phyloP scores from a whole-genome alignment of 768 basidiomycete species.

The Suillus americanus region DNA sequence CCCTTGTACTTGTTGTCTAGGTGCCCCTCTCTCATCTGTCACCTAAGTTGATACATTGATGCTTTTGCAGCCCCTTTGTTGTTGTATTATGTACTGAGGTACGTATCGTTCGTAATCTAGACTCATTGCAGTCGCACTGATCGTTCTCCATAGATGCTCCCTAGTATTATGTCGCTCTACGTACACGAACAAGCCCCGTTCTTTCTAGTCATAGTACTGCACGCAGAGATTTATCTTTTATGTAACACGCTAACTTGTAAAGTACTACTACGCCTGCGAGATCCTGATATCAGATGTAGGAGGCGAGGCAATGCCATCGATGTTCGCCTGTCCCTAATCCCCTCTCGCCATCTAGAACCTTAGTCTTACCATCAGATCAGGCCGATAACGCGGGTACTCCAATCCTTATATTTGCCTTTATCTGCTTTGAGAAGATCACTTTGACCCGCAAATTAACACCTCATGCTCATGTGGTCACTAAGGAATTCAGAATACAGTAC shows the following conservation, averaged over 20 bases:
- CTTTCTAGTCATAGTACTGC: not conserved
- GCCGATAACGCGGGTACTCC: not conserved
- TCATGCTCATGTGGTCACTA: not conserved
- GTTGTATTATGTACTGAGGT: not conserved
- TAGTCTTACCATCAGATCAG: not conserved
- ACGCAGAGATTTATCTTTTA: not conserved
- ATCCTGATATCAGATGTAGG: not conserved
- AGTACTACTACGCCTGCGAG: not conserved
- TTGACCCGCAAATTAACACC: not conserved
- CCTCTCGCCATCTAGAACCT: not conserved
- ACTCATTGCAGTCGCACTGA: not conserved
- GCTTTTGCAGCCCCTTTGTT: not conserved
- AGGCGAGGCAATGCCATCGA: not conserved
- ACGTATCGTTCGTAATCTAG: not conserved
- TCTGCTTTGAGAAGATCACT: not conserved
- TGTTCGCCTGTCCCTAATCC: not conserved
- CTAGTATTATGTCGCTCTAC: not conserved
- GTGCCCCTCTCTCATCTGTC: not conserved
- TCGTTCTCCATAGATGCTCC: not conserved
- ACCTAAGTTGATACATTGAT: not conserved
- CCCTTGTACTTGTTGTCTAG: not conserved
- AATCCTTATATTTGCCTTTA: not conserved
- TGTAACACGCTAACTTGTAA: not conserved
- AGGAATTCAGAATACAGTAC: not conserved
- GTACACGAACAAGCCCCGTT: not conserved